A percentile compares a stretch with the other conserved stretches of the same genome.
Conservation (phyloP, 2,329 filamentous ascomycete genomes). For the Xylariaceae sp. region DNA sequence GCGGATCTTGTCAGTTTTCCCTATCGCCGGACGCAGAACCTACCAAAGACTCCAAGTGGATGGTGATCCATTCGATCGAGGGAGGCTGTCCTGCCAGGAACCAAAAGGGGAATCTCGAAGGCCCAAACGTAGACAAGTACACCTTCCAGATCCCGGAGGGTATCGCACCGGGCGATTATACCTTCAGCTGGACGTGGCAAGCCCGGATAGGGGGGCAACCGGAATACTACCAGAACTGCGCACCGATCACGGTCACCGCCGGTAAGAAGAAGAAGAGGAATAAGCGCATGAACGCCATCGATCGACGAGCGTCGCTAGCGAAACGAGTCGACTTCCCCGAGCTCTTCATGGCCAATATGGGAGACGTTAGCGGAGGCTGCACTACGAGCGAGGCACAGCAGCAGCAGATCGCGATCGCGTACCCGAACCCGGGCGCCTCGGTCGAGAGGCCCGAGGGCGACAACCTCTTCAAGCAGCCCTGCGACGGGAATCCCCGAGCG, state of each 20-base stretch:
- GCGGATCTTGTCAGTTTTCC: too few relatives aligned
- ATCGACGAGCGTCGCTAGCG: conserved; percentile 16
- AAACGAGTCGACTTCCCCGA: conserved; percentile 54
- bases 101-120: conserved; percentile 51
- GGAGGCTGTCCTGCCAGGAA: conserved; percentile 67
- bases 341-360: conserved; percentile 72
- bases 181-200: conserved; percentile 76
- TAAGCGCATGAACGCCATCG: conserved; percentile 15
- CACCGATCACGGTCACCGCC: conserved; percentile 58
- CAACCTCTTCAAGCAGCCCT: conserved; percentile 37
- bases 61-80: conserved; percentile 71
- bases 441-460: conserved; percentile 47
- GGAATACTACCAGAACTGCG: conserved; percentile 80
- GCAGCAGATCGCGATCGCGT: conserved; percentile 48
- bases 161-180: conserved; percentile 65
- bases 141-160: conserved; percentile 61
- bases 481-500: conserved; percentile 36
- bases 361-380: conserved; percentile 50
- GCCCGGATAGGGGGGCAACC: conserved; percentile 69
- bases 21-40: too few relatives aligned
- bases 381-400: conserved; percentile 53
- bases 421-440: conserved; percentile 63
- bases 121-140: conserved; percentile 50
- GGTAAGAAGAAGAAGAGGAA: conserved; percentile 10
- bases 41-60: too few relatives aligned